Percentiles rank a stretch among this genome's conserved stretches.
Evolutionary conservation across 2,329 filamentous ascomycete species (phyloP).

Genomic region (Domatiomyces catenatus): DNA sequence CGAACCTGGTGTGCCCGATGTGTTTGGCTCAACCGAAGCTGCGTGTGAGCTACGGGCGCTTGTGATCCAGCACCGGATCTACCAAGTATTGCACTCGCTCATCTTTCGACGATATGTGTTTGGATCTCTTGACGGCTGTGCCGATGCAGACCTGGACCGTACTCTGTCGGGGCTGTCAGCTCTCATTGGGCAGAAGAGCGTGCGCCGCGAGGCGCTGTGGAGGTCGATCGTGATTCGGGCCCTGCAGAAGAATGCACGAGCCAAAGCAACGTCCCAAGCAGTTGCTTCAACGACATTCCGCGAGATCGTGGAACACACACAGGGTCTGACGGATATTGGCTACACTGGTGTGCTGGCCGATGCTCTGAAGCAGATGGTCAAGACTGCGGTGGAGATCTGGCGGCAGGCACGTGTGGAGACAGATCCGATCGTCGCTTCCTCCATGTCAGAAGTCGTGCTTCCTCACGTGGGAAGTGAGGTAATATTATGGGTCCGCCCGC

Average conservation of each 20-base stretch:
- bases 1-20: slow-evolving; percentile 2
- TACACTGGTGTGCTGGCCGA: slow-evolving; percentile 36
- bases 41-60: slow-evolving; percentile 38
- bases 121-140: slow-evolving; percentile 37
- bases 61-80: slow-evolving; percentile 41
- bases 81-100: slow-evolving; percentile 39
- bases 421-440: slow-evolving; percentile 38
- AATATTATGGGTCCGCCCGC: slow-evolving; percentile 37
- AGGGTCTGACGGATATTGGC: slow-evolving; percentile 37
- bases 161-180: slow-evolving; percentile 40
- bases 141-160: slow-evolving; percentile 35
- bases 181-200: slow-evolving; percentile 41
- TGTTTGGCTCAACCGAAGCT: slow-evolving; percentile 37
- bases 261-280: slow-evolving; percentile 41
- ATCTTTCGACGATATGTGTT: slow-evolving; percentile 45
- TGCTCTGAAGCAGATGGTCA: slow-evolving; percentile 40
- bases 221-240: slow-evolving; percentile 43
- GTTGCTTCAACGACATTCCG: slow-evolving; percentile 41
- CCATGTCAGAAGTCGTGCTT: slow-evolving; percentile 22
- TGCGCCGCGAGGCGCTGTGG: slow-evolving; percentile 43
- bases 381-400: slow-evolving; percentile 44
- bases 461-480: slow-evolving; percentile 25
- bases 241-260: slow-evolving; percentile 40
- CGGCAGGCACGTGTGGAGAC: slow-evolving; percentile 42
- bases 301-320: slow-evolving; percentile 40